phyloP scores from a whole-genome alignment of 345 rosid genomes.

The Melastoma malabathricum region DNA sequence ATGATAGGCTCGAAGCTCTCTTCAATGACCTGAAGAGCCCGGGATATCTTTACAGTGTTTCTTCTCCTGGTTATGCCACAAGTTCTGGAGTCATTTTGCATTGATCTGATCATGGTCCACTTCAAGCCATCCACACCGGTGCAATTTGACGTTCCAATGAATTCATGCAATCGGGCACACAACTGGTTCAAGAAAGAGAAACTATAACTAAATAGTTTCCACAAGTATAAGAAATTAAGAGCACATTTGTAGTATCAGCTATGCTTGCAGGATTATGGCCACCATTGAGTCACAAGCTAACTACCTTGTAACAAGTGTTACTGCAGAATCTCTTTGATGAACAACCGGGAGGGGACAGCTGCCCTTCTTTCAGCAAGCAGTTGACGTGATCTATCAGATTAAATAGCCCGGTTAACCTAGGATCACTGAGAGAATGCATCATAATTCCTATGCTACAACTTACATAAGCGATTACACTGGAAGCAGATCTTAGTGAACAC shows the following conservation, averaged over 20 bases:
- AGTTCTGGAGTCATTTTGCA: constrained; percentile 9
- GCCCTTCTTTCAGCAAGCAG: constrained; percentile 19
- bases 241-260: neutral
- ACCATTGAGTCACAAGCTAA: neutral
- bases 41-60: constrained; percentile 22
- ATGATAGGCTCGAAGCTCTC: constrained; percentile 36
- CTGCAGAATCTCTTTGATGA: constrained; percentile 28
- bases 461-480: constrained; percentile 39
- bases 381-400: constrained; percentile 28
- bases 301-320: constrained; percentile 33
- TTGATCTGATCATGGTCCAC: constrained; percentile 35
- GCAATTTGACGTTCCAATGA: constrained; percentile 37
- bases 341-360: constrained; percentile 2
- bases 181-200: constrained; percentile 18
- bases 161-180: constrained; percentile 22
- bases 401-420: neutral
- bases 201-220: constrained; percentile 1
- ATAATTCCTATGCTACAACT: constrained; percentile 4
- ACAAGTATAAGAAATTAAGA: neutral
- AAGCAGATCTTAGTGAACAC: constrained; percentile 17
- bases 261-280: neutral
- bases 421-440: neutral
- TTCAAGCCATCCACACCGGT: constrained; percentile 34
- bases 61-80: constrained; percentile 10
- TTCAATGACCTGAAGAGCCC: constrained; percentile 26